These are phyloP conservation scores for Neophaeococcomyces mojaviensis DNA, from an alignment of 2,329 filamentous ascomycete genomes.

Conservation along the genomic window DNA sequence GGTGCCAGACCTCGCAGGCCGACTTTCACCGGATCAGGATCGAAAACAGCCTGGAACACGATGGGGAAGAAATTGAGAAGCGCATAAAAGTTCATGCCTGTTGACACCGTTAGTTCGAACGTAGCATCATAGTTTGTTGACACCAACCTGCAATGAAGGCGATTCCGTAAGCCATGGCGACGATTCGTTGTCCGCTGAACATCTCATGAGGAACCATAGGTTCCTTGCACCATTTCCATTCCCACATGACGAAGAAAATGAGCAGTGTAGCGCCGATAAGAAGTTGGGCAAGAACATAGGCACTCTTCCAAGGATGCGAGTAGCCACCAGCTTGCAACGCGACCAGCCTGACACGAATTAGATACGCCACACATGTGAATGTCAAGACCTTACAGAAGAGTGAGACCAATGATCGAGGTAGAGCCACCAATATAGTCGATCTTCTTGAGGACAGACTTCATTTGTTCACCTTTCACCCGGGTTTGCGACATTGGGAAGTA, in stretches of 20 bases:
- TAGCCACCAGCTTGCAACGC: conserved; percentile 18
- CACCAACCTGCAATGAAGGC: conserved; percentile 13
- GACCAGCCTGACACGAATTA: conserved; percentile 11
- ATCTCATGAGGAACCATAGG: conserved; percentile 18
- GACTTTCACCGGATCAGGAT: conserved; percentile 16
- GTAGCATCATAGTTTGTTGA: neutral
- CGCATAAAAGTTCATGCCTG: conserved; percentile 20
- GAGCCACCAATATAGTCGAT: conserved; percentile 16
- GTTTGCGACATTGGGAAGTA: conserved; percentile 16
- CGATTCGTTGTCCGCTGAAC: conserved; percentile 16
- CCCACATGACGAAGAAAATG: conserved; percentile 13
- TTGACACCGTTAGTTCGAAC: neutral
- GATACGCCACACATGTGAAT: no score
- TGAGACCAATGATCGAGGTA: conserved; percentile 14
- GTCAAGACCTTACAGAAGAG: conserved; percentile 13
- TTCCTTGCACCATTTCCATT: conserved; percentile 14
- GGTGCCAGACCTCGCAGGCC: conserved; percentile 14
- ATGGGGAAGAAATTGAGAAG: conserved; percentile 19
- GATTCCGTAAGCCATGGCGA: conserved; percentile 16
- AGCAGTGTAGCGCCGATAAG: conserved; percentile 13
- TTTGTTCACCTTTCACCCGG: conserved; percentile 8
- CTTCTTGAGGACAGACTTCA: conserved; percentile 10
- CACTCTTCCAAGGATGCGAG: conserved; percentile 16
- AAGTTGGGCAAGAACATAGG: conserved; percentile 13
- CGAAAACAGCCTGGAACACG: conserved; percentile 11